Evolutionary conservation across 331 rosid genomes (phyloP).

Genomic region (Malus hybrid): DNA sequence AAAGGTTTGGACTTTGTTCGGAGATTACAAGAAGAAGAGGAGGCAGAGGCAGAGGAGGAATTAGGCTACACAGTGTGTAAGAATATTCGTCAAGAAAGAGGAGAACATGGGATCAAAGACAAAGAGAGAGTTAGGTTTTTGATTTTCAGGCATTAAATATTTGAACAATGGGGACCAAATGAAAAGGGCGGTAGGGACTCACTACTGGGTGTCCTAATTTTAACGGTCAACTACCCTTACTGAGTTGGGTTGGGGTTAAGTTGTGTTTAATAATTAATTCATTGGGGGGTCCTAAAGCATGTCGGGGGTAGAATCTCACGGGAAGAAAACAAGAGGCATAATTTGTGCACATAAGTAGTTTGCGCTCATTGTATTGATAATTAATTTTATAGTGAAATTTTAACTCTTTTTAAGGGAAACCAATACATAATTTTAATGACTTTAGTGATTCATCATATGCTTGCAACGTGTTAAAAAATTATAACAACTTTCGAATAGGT

Average conservation of each 20-base stretch:
- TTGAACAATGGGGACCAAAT: neutral
- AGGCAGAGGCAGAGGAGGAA: neutral
- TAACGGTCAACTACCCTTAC: neutral
- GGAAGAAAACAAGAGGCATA: too few relatives aligned
- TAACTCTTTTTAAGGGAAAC: too few relatives aligned
- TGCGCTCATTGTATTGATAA: too few relatives aligned
- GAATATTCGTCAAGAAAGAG: neutral
- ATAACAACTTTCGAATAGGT: too few relatives aligned
- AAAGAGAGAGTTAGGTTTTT: neutral
- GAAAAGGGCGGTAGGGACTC: neutral
- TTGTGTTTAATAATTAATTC: neutral
- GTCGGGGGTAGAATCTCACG: too few relatives aligned
- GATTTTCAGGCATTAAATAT: neutral
- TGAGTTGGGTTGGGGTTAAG: neutral
- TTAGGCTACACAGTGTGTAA: neutral
- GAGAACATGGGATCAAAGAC: neutral
- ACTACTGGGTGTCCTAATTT: neutral
- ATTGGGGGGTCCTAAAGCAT: too few relatives aligned
- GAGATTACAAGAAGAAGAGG: conserved; percentile 15
- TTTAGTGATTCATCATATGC: too few relatives aligned
- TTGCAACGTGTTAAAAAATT: too few relatives aligned
- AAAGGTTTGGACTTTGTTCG: conserved; percentile 16
- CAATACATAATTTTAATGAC: too few relatives aligned
- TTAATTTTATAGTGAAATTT: too few relatives aligned
- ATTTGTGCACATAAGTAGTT: too few relatives aligned